phyloP scores from a whole-genome alignment of 345 rosid genomes.

The Rubroshorea leprosula region DNA sequence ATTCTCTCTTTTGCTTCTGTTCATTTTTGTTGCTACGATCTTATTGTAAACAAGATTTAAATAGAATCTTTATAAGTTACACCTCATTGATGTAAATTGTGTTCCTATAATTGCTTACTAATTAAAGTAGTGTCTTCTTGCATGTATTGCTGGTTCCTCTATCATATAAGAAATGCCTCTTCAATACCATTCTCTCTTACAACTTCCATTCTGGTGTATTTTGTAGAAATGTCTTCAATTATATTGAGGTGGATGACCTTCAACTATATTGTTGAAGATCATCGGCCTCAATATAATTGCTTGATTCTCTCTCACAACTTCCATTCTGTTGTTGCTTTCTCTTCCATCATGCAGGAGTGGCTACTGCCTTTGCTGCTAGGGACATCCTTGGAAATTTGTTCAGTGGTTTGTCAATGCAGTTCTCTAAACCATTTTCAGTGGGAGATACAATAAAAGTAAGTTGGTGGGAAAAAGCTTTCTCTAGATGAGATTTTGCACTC shows the following conservation, averaged over 20 bases:
- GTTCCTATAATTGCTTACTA: not conserved
- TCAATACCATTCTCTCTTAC: not conserved
- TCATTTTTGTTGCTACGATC: constrained; percentile 8
- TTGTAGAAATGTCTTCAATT: not conserved
- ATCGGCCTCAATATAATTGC: too few relatives aligned
- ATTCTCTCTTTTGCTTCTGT: not conserved
- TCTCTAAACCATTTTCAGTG: constrained; percentile 78
- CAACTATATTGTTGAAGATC: not conserved
- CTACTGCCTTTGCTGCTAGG: constrained; percentile 94
- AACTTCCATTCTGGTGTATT: constrained; percentile 3
- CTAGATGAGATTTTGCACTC: too few relatives aligned
- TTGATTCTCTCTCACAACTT: not conserved
- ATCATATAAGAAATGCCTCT: not conserved
- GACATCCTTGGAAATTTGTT: constrained; percentile 91
- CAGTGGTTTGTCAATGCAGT: constrained; percentile 84
- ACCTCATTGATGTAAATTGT: not conserved
- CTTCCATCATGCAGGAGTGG: constrained; percentile 59
- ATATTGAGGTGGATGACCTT: not conserved
- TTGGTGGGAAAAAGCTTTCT: constrained; percentile 6
- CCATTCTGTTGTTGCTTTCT: not conserved
- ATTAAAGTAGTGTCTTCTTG: not conserved
- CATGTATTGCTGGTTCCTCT: not conserved
- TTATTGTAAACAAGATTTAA: not conserved
- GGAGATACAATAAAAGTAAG: constrained; percentile 95
- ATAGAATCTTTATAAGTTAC: not conserved